Conservation (phyloP, 164 flowering plant species). For the Protea cynaroides region DNA sequence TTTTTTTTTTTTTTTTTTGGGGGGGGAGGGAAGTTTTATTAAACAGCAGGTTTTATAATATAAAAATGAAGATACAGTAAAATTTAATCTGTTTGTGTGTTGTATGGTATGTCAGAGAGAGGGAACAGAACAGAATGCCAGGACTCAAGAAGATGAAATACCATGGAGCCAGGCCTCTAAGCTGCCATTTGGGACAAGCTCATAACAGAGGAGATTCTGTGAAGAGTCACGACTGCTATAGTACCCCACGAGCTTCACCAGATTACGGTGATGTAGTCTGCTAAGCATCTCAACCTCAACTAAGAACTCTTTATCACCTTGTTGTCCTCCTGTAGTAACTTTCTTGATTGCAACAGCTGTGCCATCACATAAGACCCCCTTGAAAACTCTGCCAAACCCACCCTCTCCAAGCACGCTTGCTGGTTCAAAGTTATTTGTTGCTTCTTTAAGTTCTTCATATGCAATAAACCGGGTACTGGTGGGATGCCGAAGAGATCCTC, state of each 20-base stretch:
- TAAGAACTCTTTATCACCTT: conserved; percentile 89
- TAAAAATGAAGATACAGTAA: background rate
- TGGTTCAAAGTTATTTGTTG: conserved; percentile 82
- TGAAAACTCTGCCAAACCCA: conserved; percentile 92
- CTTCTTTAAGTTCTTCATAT: conserved; percentile 90
- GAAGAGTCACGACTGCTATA: conserved; percentile 74
- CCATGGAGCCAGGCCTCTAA: conserved; percentile 98
- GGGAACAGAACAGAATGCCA: background rate
- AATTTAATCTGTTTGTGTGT: no score
- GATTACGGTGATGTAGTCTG: conserved; percentile 95
- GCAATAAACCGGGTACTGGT: conserved; percentile 78
- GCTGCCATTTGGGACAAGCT: conserved; percentile 96
- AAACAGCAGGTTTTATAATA: background rate
- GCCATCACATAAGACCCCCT: conserved; percentile 90
- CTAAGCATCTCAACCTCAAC: conserved; percentile 99
- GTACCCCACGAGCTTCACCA: conserved; percentile 96
- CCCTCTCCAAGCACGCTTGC: conserved; percentile 93
- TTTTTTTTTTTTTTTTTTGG: no score
- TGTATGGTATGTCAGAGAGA: no score
- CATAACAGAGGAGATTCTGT: conserved; percentile 87
- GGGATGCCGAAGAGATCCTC: conserved; percentile 78
- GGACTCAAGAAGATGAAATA: conserved; percentile 24
- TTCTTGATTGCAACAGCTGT: conserved; percentile 95
- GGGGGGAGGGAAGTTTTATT: no score
- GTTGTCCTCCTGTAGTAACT: conserved; percentile 81